Evolutionary conservation across 192 early-diverging fungal species (phyloP), one percentile per base, ranked within the genome.

Genomic region (Backusella morwellensis): DNA sequence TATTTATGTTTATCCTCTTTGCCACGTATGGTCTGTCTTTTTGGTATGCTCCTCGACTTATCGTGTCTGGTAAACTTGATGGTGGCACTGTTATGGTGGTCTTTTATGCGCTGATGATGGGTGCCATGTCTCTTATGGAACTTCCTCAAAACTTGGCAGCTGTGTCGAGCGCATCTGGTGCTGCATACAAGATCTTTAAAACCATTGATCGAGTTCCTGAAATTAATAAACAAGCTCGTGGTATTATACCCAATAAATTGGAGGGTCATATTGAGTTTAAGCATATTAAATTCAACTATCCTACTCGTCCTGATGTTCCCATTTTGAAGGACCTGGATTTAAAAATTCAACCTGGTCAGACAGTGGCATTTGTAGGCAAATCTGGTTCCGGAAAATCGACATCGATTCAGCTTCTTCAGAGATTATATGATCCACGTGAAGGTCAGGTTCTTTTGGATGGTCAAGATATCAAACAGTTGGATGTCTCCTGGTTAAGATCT

Each of bases 371-470:
- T 72, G 96, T 97, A 7, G 96, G 96, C 59, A 86, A 84, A 59
- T 93, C 92, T 9, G 97, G 97, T 26, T 88, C 87, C 77, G 93
- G 93, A 72, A 96, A 97, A 79, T 93, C 92, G 4, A 97, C 95
- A n/a, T 92, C 92, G 71, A 89, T 96, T 6, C 86, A 90, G 44
- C 84, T 97, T 41, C 70, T 97, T n/a, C 89, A 95, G 83, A 89
- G 96, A 38, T 95, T 97, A 80, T 97, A 98, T 80, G 90, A 89
- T 75, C 85, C 86, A 7, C 7, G 70, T 7, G 42, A 67, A 7
- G 93, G 91, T 56, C 47, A 47, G 0, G 86, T 97, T n/a, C 74
- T 78, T 35, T 66, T 97, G 9, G 96, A 97, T 84, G 94, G 91
- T 35, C 79, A 83, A 32, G 86, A 94, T 73, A 85, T 96, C 73